A percentile compares a stretch with the other conserved stretches of the same genome.
Evolutionary conservation across 371 early-diverging fungal genomes (phyloP).

Genomic region (Mycotypha africana): DNA sequence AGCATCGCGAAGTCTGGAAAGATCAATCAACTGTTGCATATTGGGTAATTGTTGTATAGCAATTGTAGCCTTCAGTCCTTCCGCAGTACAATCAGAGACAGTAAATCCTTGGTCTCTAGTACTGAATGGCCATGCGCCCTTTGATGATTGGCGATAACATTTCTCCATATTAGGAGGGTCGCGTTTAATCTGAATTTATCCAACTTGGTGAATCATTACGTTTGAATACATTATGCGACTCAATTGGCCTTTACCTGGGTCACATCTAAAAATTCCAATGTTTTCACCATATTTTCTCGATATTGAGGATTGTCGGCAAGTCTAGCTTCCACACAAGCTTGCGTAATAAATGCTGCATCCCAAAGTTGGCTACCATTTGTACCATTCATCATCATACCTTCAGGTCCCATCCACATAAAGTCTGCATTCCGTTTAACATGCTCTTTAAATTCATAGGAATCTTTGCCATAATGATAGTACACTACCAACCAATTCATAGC

Average conservation of each 20-base stretch:
- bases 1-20: conserved; percentile 75
- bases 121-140: conserved; percentile 97
- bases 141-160: conserved; percentile 77
- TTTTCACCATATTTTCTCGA: conserved; percentile 59
- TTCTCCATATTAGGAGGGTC: conserved; percentile 63
- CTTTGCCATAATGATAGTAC: conserved; percentile 84
- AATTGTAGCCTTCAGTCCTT: conserved; percentile 83
- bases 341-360: conserved; percentile 90
- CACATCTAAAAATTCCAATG: conserved; percentile 81
- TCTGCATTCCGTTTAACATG: conserved; percentile 75
- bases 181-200: conserved; percentile 64
- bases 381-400: conserved; percentile 96
- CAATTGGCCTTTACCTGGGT: conserved; percentile 70
- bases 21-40: conserved; percentile 32
- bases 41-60: conserved; percentile 62
- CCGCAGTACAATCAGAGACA: conserved; percentile 96
- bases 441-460: conserved; percentile 69
- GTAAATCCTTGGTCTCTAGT: conserved; percentile 92
- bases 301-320: conserved; percentile 69
- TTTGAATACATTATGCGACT: no score
- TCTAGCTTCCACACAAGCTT: conserved; percentile 61
- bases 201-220: no score
- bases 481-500: conserved; percentile 84
- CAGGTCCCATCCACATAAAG: conserved; percentile 85
- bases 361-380: conserved; percentile 97